Base-by-base conservation (phyloP, 441 rosid genomes). In the Jatropha multifida region DNA sequence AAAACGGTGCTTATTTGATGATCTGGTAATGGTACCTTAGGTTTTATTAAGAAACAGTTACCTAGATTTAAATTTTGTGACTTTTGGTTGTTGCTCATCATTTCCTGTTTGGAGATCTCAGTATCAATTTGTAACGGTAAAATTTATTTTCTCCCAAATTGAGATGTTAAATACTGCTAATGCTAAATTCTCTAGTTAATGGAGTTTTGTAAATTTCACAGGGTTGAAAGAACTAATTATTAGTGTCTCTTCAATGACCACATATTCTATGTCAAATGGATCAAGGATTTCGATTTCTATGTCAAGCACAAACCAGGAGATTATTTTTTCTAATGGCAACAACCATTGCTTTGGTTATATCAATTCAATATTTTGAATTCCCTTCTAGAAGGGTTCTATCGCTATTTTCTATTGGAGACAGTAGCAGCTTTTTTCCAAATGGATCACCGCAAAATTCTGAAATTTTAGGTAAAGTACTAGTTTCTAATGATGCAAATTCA, bases 321-420 rank as follows among this genome's bases (percentile, higher is more conserved):
- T 70, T 79, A 74, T 69, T 88, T 59, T 61, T 83, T 74, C 58
- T 83, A 18, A 69, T 76, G 69, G 85, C 74, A 72, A 42, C 82
- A 9, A 73, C 76, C n/a, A 71, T 83, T 68, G 62, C 74, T 48
- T 49, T 85, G 17, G 44, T 89, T 44, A 27, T 73, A 40, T 55
- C 68, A 38, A 73, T 84, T 81, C 92, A 84, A 15, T 82, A 80
- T 74, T 69, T 83, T 66, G 89, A 87, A 74, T 74, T 89, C 56
- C 89, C 84, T 23, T 84, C 80, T 12, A 79, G 77, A 70, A 81
- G 80, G 71, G 79, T 79, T 77, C 60, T 85, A 1, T 84, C 83
- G 37, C 60, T 82, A 23, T 54, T 83, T 23, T 61, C 84, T 74
- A 76, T 83, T 78, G 71, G 65, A 79, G 27, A 73, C 55, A 27